Evolutionary conservation across 2,329 filamentous ascomycete species (phyloP), one percentile per base, ranked within the genome.

Genomic region (Beauveria scarabaeidicola): DNA sequence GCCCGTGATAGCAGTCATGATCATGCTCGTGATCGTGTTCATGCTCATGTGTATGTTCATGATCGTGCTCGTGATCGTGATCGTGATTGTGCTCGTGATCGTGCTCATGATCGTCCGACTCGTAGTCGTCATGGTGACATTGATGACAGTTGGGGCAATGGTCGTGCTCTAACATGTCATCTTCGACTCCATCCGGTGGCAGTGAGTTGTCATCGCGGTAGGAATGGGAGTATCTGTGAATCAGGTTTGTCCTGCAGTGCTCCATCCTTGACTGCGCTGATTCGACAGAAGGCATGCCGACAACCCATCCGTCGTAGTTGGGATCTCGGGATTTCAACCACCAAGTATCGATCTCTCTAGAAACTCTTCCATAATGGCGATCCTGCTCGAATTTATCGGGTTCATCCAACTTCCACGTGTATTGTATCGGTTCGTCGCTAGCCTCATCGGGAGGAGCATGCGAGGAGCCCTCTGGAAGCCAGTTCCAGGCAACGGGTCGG

Each of bases 271-370:
- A 76, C 63, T 82, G 78, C 0, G 84, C 84, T 64, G 81, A 80
- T 61, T 84, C 81, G 19, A 85, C 79, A 2, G 81, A 79, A 3
- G 82, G 83, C 81, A 86, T 85, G 1, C 75, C 75, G 0, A 82
- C 76, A 32, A 79, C 77, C 79, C 81, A 84, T 23, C 80, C 78
- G 44, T 82, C 81, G 61, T 81, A 81, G 65, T 86, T 86, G 2
- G 80, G 80, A 62, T 86, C 81, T 44, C 83, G 77, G 46, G 81
- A 81, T 52, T 77, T 78, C 48, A 82, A 75, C 83, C 84, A 87
- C 84, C 84, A 87, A 2, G 77, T 78, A 67, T 87, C 84, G 54
- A 87, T 80, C 68, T 87, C 84, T 63, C 82, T 76, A 1, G 84
- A 87, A 0, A 87, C 83, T 41, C 81, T 78, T 1, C 82, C 82